Conservation (phyloP, 371 early-diverging fungal genomes). For the Actinomucor elegans region DNA sequence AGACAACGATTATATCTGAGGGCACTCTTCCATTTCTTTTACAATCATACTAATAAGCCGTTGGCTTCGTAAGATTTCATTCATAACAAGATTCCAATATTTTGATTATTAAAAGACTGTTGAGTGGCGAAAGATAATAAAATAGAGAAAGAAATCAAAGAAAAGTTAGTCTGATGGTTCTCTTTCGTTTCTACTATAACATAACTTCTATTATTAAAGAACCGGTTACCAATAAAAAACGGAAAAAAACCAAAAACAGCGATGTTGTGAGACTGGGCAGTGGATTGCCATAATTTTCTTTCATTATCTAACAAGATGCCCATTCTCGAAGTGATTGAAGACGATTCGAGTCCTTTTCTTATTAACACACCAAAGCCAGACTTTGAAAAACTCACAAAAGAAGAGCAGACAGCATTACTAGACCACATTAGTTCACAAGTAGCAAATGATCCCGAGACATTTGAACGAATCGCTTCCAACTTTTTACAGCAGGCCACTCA, state of each 20-base stretch:
- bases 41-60: too few species aligned
- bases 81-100: too few species aligned
- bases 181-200: too few species aligned
- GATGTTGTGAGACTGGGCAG: too few species aligned
- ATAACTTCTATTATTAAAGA: too few species aligned
- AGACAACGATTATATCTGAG: too few species aligned
- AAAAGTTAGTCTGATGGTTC: too few species aligned
- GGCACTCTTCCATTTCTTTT: too few species aligned
- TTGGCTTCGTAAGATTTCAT: too few species aligned
- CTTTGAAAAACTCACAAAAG: conserved; percentile 23
- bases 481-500: conserved; percentile 13
- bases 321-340: conserved; percentile 21
- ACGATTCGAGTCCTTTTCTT: conserved; percentile 11
- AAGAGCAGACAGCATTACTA: conserved; percentile 30
- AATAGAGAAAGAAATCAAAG: too few species aligned
- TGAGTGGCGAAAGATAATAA: too few species aligned
- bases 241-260: not conserved
- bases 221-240: not conserved
- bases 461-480: conserved; percentile 23
- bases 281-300: not conserved
- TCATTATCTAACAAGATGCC: conserved; percentile 7
- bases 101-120: too few species aligned
- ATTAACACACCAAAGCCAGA: not conserved
- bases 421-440: conserved; percentile 34
- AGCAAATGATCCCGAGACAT: conserved; percentile 27